phyloP scores from a whole-genome alignment of 2,329 filamentous ascomycete genomes.

The Exophiala aquamarina region DNA sequence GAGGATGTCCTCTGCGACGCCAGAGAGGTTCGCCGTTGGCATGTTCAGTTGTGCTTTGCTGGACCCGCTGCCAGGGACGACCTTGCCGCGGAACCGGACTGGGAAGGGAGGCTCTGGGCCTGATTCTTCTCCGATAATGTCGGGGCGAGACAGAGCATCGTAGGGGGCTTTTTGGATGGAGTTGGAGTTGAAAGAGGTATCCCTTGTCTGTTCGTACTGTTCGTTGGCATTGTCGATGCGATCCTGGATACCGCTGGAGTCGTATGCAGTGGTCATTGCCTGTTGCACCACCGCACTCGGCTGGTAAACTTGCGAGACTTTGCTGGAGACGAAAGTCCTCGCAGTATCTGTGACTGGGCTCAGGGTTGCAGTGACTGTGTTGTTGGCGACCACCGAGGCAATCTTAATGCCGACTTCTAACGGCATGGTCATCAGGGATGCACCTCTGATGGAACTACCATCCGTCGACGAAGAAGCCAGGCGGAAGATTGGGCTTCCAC shows the following conservation, averaged over 20 bases:
- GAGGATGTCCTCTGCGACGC: conserved; percentile 54
- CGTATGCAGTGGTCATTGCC: conserved; percentile 36
- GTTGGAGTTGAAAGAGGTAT: conserved; percentile 23
- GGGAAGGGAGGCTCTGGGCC: conserved; percentile 58
- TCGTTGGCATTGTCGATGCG: conserved; percentile 38
- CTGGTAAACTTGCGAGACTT: conserved; percentile 28
- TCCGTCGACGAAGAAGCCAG: conserved; percentile 66
- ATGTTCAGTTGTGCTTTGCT: conserved; percentile 44
- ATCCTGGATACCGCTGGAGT: conserved; percentile 31
- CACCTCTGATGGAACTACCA: conserved; percentile 62
- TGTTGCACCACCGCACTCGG: conserved; percentile 34
- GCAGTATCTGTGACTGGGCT: conserved; percentile 41
- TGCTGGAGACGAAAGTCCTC: conserved; percentile 10
- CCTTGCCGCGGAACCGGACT: conserved; percentile 51
- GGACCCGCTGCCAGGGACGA: conserved; percentile 47
- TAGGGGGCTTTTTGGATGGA: conserved; percentile 7
- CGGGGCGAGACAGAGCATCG: conserved; percentile 32
- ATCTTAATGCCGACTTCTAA: conserved; percentile 64
- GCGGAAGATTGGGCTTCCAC: conserved; percentile 66
- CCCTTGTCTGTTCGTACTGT: conserved; percentile 36
- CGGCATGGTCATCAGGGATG: conserved; percentile 64
- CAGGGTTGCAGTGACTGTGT: conserved; percentile 47
- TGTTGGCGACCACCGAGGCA: conserved; percentile 40
- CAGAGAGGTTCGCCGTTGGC: conserved; percentile 56
- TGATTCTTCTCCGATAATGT: conserved; percentile 48